Evolutionary conservation across 116 monocot species (phyloP), one percentile per base, ranked within the genome.

Genomic region (Trichopus zeylanicus): DNA sequence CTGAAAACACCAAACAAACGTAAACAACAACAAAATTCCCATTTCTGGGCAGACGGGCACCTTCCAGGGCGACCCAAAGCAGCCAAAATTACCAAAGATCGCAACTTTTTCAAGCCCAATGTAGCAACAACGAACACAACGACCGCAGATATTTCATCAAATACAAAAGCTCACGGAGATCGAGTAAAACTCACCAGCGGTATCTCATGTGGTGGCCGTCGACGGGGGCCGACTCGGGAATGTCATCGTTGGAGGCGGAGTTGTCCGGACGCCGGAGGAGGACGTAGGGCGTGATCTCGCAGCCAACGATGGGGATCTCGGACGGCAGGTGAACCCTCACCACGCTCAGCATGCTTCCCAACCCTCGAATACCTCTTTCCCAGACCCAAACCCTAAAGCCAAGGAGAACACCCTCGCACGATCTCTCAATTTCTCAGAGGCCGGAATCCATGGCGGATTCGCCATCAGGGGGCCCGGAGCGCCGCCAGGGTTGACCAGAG

Each of bases 221-320:
- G 13, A 73, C 3, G 1, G 79, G 79, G n/a, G 69, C 51, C 13
- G 48, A 39, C 62, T 80, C 80, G 18, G 76, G 56, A 3, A 77
- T 67, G 53, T 85, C 85, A 1, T 85, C 80, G 29, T 59, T 73
- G 24, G 70, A 67, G 46, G 69, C 53, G 49, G 53, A 33, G 16
- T 66, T 59, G 54, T 76, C 76, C 11, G 80, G 64, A 20, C 69
- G 76, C 63, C 70, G 48, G 63, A 85, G 25, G 25, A 80, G 66
- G 13, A 85, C 80, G 47, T 85, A 85, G 7, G 85, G 85, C 70
- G 76, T 77, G 69, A 80, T 64, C 85, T 85, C 85, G 61, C 80
- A 80, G 23, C 85, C 85, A 7, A 85, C 85, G 19, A 85, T 68
- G 21, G 85, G 80, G 53, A 85, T 85, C 51, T 80, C 85, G 52